Evolutionary conservation across 257 asterid genomes (phyloP).

Genomic region (Linaria vulgaris): DNA sequence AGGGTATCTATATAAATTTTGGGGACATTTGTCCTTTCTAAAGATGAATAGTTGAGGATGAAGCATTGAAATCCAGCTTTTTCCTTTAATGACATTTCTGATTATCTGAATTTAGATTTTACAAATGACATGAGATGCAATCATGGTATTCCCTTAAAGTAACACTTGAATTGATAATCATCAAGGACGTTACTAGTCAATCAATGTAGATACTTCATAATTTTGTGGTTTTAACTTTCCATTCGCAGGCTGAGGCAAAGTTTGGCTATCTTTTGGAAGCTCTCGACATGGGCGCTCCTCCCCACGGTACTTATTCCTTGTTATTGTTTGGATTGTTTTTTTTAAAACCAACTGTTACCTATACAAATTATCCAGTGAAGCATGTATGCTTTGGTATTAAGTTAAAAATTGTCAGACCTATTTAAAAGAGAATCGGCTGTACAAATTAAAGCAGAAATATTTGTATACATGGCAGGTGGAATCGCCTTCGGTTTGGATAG

Average conservation of each 20-base stretch:
- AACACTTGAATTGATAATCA: too few relatives aligned
- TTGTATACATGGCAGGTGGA: slow-evolving; percentile 58
- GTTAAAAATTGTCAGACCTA: neutral
- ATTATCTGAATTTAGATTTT: too few relatives aligned
- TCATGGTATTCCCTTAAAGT: too few relatives aligned
- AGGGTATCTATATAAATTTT: too few relatives aligned
- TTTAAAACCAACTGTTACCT: neutral
- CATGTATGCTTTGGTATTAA: neutral
- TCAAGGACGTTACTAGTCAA: neutral
- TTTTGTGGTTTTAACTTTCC: neutral
- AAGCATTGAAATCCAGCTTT: too few relatives aligned
- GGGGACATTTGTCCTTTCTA: too few relatives aligned
- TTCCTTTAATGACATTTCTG: too few relatives aligned
- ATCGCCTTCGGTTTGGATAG: slow-evolving; percentile 91
- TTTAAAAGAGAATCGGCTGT: neutral
- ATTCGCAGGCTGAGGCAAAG: slow-evolving; percentile 80
- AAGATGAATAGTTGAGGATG: too few relatives aligned
- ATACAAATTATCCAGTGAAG: too few relatives aligned
- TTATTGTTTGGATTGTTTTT: slow-evolving; percentile 1
- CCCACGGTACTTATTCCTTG: slow-evolving; percentile 64
- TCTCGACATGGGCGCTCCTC: slow-evolving; percentile 98
- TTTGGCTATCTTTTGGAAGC: slow-evolving; percentile 98
- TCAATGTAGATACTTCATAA: neutral
- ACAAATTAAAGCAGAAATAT: neutral
- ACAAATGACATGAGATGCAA: too few relatives aligned